Percentiles rank a stretch among this genome's conserved stretches.
Conservation (phyloP, 1,284 basidiomycete genomes). For the Naganishia sp. region DNA sequence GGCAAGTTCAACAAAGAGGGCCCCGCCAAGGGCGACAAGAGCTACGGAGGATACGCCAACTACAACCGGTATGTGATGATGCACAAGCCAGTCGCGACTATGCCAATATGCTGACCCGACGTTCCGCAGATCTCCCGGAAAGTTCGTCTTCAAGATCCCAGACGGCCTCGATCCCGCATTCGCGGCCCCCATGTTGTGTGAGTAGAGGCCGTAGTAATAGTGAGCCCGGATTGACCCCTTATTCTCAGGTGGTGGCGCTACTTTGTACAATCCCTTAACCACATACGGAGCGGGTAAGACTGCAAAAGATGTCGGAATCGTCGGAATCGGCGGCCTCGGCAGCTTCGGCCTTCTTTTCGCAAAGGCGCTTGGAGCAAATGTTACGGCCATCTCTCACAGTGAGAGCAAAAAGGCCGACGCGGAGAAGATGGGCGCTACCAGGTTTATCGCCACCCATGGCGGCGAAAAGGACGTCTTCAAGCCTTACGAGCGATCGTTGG, state of each 20-base stretch:
- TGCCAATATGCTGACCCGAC: background rate
- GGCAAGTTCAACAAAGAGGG: slow-evolving; percentile 37
- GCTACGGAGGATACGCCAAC: slow-evolving; percentile 56
- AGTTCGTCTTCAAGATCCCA: slow-evolving; percentile 67
- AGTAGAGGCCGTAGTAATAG: slow-evolving; percentile 30
- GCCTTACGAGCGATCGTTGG: slow-evolving; percentile 48
- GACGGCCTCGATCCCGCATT: slow-evolving; percentile 60
- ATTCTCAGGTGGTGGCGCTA: slow-evolving; percentile 46
- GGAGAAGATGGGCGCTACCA: slow-evolving; percentile 55
- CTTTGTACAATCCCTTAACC: slow-evolving; percentile 56
- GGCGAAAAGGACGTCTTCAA: slow-evolving; percentile 40
- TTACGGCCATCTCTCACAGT: slow-evolving; percentile 57
- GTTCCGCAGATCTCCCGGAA: slow-evolving; percentile 37
- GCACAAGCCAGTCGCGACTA: background rate
- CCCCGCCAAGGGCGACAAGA: slow-evolving; percentile 39
- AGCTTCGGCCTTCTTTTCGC: slow-evolving; percentile 55
- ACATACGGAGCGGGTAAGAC: slow-evolving; percentile 56
- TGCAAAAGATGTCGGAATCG: slow-evolving; percentile 57
- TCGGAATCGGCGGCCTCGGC: slow-evolving; percentile 56
- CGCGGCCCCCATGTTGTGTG: slow-evolving; percentile 57
- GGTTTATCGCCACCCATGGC: slow-evolving; percentile 49
- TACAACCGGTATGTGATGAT: slow-evolving; percentile 45
- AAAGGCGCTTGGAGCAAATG: slow-evolving; percentile 62
- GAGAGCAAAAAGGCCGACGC: slow-evolving; percentile 56
- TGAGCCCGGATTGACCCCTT: slow-evolving; percentile 55